Percentiles rank a stretch among this genome's conserved stretches.
phyloP scores from a whole-genome alignment of 768 basidiomycete genomes.

The Lactifluus hygrophoroides region DNA sequence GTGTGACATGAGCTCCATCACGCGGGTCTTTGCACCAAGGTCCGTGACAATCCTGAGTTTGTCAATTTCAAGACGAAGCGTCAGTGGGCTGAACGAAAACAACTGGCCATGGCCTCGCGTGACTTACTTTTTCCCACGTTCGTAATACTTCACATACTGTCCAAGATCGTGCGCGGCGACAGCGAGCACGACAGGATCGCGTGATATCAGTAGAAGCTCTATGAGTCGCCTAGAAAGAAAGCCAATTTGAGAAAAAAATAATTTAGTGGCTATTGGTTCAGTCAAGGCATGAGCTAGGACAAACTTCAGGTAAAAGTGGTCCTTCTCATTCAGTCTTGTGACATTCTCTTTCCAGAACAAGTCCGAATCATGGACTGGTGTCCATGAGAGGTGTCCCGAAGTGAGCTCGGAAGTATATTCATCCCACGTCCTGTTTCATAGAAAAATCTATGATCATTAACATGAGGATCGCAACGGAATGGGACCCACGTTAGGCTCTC shows the following conservation, averaged over 20 bases:
- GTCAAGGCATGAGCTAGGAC: not conserved
- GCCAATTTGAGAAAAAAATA: not conserved
- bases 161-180: conserved; percentile 92
- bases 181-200: conserved; percentile 72
- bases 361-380: conserved; percentile 92
- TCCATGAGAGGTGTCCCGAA: conserved; percentile 90
- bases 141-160: conserved; percentile 87
- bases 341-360: conserved; percentile 99
- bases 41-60: conserved; percentile 62
- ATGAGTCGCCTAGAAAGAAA: conserved; percentile 53
- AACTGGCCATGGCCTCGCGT: not conserved
- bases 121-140: conserved; percentile 84
- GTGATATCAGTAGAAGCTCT: conserved; percentile 56
- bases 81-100: not conserved
- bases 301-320: conserved; percentile 79
- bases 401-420: conserved; percentile 88
- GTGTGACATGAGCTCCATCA: conserved; percentile 92
- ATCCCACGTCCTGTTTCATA: conserved; percentile 71
- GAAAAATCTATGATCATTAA: not conserved
- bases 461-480: not conserved
- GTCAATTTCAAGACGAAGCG: conserved; percentile 4
- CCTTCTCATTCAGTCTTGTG: conserved; percentile 72
- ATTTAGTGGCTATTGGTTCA: not conserved
- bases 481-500: conserved; percentile 81
- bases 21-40: conserved; percentile 75